Evolutionary conservation across 2,329 filamentous ascomycete genomes (phyloP).

Genomic region (Fusarium tuaranense): DNA sequence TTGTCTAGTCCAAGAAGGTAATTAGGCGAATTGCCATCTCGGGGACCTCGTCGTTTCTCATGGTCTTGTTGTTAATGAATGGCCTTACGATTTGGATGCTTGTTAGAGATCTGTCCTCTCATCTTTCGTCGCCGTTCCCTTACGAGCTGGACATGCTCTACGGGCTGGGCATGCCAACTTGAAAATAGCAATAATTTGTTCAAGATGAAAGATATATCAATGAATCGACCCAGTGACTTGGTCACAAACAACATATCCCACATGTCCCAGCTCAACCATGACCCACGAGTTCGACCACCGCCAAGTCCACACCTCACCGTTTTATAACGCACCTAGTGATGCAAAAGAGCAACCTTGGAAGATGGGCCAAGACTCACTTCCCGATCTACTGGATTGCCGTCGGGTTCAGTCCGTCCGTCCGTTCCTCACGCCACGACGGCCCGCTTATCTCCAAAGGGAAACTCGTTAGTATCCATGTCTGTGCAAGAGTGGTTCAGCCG

Average conservation of each 20-base stretch:
- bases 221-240: background rate
- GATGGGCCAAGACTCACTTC: background rate
- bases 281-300: background rate
- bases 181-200: background rate
- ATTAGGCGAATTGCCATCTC: background rate
- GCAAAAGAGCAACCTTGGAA: background rate
- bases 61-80: background rate
- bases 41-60: background rate
- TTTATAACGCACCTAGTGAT: constrained; percentile 2
- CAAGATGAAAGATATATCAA: background rate
- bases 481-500: background rate
- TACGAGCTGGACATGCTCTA: no score
- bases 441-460: constrained; percentile 1
- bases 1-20: background rate
- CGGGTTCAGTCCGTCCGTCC: background rate
- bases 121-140: background rate
- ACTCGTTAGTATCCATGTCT: background rate
- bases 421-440: constrained; percentile 1
- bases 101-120: background rate
- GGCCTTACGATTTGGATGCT: background rate
- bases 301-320: background rate
- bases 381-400: background rate
- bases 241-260: background rate
- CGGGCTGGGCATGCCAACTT: background rate
- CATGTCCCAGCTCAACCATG: background rate